phyloP scores from a whole-genome alignment of 2,329 filamentous ascomycete species.

The Tolypocladium ovalisporum region DNA sequence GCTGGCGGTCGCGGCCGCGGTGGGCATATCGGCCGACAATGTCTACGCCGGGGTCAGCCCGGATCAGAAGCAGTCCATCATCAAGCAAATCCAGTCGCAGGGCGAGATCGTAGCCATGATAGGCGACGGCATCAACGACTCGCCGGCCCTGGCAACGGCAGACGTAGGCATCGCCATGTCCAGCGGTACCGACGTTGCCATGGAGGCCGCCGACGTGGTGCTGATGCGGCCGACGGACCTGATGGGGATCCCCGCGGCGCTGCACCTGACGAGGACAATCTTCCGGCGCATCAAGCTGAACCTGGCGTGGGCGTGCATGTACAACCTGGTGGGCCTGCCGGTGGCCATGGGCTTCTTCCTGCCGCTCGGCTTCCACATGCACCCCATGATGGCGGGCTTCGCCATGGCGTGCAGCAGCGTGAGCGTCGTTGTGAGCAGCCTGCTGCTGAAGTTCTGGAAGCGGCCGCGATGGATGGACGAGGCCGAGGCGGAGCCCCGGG shows the following conservation, averaged over 20 bases:
- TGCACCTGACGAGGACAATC: conserved; percentile 73
- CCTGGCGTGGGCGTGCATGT: conserved; percentile 82
- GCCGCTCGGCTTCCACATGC: conserved; percentile 75
- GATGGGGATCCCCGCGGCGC: conserved; percentile 80
- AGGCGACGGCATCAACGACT: conserved; percentile 97
- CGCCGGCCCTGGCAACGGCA: conserved; percentile 83
- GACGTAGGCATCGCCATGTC: conserved; percentile 89
- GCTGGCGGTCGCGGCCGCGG: conserved; percentile 66
- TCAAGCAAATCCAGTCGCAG: conserved; percentile 61
- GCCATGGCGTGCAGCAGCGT: conserved; percentile 91
- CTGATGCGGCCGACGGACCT: conserved; percentile 89
- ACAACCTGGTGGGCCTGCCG: conserved; percentile 83
- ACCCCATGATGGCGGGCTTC: conserved; percentile 87
- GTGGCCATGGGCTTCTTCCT: conserved; percentile 97
- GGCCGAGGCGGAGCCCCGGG: conserved; percentile 48
- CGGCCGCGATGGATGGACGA: conserved; percentile 81
- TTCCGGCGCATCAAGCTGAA: conserved; percentile 93
- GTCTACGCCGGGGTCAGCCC: conserved; percentile 85
- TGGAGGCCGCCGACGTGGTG: conserved; percentile 93
- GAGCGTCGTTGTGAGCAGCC: conserved; percentile 73
- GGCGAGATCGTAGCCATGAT: conserved; percentile 90
- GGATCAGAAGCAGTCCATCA: conserved; percentile 79
- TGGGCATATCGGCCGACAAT: conserved; percentile 66
- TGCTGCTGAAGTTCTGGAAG: conserved; percentile 79
- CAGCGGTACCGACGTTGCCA: conserved; percentile 89